Evolutionary conservation across 257 asterid genomes (phyloP).

Genomic region (Dorcoceras hygrometricum): DNA sequence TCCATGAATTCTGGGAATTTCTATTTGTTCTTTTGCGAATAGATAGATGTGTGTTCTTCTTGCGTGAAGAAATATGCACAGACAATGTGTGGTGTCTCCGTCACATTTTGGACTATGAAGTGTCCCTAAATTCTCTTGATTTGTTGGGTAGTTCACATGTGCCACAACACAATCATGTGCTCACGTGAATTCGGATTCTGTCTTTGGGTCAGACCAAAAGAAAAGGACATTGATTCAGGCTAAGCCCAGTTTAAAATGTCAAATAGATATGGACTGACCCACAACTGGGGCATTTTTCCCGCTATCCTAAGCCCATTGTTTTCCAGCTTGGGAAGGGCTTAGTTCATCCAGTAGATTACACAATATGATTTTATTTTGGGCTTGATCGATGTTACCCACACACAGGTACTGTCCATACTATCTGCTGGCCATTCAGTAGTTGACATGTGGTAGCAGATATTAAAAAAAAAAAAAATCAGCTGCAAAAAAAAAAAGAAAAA

Average conservation of each 20-base stretch:
- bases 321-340: too few relatives aligned
- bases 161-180: constrained; percentile 13
- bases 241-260: neutral
- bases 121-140: too few relatives aligned
- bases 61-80: constrained; percentile 8
- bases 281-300: too few relatives aligned
- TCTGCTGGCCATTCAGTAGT: too few relatives aligned
- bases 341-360: too few relatives aligned
- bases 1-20: constrained; percentile 2
- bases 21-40: constrained; percentile 21
- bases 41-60: constrained; percentile 12
- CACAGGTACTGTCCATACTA: too few relatives aligned
- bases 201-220: neutral
- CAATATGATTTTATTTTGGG: too few relatives aligned
- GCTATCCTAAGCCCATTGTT: too few relatives aligned
- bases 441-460: too few relatives aligned
- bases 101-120: constrained; percentile 17
- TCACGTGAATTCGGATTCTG: constrained; percentile 12
- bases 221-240: neutral
- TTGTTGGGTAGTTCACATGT: constrained; percentile 4
- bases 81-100: neutral
- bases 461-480: too few relatives aligned
- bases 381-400: too few relatives aligned
- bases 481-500: too few relatives aligned
- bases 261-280: neutral